Conservation (phyloP, 345 rosid species). For the Leavenworthia alabamica region DNA sequence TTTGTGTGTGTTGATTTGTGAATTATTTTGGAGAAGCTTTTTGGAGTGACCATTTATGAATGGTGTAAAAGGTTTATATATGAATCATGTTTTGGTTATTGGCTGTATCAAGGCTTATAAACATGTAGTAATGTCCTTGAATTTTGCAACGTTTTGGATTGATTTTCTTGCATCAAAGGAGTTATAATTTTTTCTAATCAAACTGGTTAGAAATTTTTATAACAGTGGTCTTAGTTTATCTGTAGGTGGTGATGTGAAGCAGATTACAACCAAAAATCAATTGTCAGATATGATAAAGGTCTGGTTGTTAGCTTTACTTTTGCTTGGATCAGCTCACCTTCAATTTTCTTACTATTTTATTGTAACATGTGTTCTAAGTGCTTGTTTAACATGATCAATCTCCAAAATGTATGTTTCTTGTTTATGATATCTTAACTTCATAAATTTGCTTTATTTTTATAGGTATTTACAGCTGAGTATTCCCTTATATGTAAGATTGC, state of each 20-base stretch:
- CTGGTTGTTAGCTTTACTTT: constrained; percentile 26
- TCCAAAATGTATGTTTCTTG: constrained; percentile 1
- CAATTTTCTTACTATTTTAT: neutral
- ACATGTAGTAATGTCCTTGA: neutral
- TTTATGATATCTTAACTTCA: neutral
- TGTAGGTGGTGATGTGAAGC: constrained; percentile 98
- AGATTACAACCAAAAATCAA: constrained; percentile 50
- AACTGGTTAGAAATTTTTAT: constrained; percentile 12
- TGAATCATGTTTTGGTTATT: constrained; percentile 25
- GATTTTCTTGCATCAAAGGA: neutral
- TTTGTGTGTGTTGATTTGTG: neutral
- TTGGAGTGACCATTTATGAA: constrained; percentile 35
- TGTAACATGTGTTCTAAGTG: neutral
- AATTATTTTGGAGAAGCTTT: neutral
- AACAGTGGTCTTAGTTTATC: constrained; percentile 44
- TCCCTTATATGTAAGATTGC: constrained; percentile 80
- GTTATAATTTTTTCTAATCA: neutral
- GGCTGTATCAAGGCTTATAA: neutral
- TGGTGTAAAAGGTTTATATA: constrained; percentile 61
- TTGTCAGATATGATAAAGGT: constrained; percentile 90
- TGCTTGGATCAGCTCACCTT: neutral
- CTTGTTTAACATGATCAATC: neutral
- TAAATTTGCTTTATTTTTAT: constrained; percentile 10
- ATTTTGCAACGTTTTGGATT: neutral
- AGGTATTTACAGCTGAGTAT: constrained; percentile 90